Conservation (phyloP, 1,284 basidiomycete genomes). For the Clitocybe nebularis region DNA sequence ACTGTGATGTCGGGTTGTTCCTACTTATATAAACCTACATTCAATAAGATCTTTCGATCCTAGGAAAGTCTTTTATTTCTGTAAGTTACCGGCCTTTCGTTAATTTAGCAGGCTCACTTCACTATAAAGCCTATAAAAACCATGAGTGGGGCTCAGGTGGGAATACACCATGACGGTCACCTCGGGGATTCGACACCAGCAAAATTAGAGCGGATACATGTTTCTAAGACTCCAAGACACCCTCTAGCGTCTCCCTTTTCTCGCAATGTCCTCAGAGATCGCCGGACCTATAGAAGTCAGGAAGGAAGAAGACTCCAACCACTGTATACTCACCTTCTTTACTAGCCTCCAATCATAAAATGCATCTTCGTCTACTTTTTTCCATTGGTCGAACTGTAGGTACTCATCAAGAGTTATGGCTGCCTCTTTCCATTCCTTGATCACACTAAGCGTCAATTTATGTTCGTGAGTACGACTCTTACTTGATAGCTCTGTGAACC, state of each 20-base stretch:
- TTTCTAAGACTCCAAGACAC: slow-evolving; percentile 87
- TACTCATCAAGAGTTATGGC: slow-evolving; percentile 80
- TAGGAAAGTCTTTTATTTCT: slow-evolving; percentile 68
- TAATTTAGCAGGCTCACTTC: slow-evolving; percentile 50
- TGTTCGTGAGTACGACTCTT: neutral
- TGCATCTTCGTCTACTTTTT: slow-evolving; percentile 77
- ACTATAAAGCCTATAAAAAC: slow-evolving; percentile 69
- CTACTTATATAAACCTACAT: slow-evolving; percentile 55
- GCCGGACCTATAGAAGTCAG: slow-evolving; percentile 45
- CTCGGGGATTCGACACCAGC: slow-evolving; percentile 89
- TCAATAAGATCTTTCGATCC: slow-evolving; percentile 89
- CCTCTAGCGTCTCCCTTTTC: slow-evolving; percentile 79
- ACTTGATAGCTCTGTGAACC: slow-evolving; percentile 70
- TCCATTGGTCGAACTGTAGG: slow-evolving; percentile 87
- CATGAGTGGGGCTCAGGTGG: too few species aligned
- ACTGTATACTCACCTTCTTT: slow-evolving; percentile 48
- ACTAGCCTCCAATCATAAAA: slow-evolving; percentile 89
- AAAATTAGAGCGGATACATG: slow-evolving; percentile 92
- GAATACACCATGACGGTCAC: slow-evolving; percentile 35
- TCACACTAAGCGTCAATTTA: neutral
- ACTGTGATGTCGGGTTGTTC: too few species aligned
- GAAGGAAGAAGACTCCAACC: neutral
- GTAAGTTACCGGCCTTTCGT: slow-evolving; percentile 12
- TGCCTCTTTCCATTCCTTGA: slow-evolving; percentile 79
- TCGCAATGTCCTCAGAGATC: slow-evolving; percentile 59